These are phyloP conservation scores for Cladobotryum protrusum DNA, from an alignment of 2,329 filamentous ascomycete genomes.

Conservation along the genomic window DNA sequence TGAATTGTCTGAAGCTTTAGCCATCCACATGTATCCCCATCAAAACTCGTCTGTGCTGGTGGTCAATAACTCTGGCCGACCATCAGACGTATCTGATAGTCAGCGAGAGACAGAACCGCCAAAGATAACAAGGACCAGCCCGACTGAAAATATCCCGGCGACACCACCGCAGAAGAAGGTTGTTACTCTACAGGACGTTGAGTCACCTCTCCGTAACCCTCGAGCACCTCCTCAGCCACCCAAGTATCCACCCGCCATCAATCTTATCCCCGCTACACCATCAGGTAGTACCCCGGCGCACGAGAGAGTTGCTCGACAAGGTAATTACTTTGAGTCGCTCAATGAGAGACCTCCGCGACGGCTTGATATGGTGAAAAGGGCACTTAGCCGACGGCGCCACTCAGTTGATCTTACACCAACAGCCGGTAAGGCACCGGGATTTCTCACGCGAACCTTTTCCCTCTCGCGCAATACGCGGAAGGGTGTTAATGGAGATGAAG, in stretches of 20 bases:
- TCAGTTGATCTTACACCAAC: conserved; percentile 37
- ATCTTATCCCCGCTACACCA: conserved; percentile 58
- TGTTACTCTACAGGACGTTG: conserved; percentile 47
- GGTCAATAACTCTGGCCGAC: conserved; percentile 49
- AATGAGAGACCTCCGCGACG: conserved; percentile 40
- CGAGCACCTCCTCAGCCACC: conserved; percentile 50
- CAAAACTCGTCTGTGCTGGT: conserved; percentile 59
- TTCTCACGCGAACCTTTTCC: conserved; percentile 48
- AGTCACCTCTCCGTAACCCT: conserved; percentile 58
- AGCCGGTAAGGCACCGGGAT: conserved; percentile 33
- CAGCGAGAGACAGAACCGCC: conserved; percentile 17
- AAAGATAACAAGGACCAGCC: conserved; percentile 32
- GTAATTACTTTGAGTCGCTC: conserved; percentile 47
- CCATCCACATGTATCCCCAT: conserved; percentile 56
- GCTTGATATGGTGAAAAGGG: conserved; percentile 48
- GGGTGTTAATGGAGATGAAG: conserved; percentile 18
- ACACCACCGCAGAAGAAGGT: conserved; percentile 48
- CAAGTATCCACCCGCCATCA: conserved; percentile 38
- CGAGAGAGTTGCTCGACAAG: conserved; percentile 46
- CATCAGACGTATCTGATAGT: conserved; percentile 39
- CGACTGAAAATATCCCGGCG: conserved; percentile 28
- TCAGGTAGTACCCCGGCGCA: conserved; percentile 51
- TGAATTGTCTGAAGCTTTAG: conserved; percentile 57
- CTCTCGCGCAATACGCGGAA: conserved; percentile 37
- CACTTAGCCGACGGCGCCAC: conserved; percentile 43